phyloP scores from a whole-genome alignment of 164 flowering plant genomes.

The Nelumbo lutea region DNA sequence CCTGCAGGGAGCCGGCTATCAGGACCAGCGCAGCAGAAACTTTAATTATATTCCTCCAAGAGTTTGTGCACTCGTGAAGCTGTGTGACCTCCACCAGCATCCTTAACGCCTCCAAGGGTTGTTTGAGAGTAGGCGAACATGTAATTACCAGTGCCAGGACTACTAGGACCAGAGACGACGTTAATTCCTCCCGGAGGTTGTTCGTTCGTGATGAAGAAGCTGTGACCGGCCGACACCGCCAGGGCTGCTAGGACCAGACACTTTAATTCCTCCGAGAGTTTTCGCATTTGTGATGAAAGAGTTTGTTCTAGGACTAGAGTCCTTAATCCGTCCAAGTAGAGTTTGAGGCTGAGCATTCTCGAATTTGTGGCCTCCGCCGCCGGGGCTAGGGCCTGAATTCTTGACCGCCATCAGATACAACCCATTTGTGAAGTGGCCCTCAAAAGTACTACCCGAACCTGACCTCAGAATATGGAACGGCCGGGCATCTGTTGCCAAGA shows the following conservation, averaged over 20 bases:
- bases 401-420: neutral
- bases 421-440: neutral
- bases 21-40: no score
- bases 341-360: neutral
- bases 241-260: neutral
- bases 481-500: slow-evolving; percentile 8
- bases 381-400: neutral
- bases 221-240: neutral
- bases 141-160: neutral
- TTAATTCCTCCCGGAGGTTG: neutral
- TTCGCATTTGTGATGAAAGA: no score
- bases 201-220: neutral
- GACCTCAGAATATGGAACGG: slow-evolving; percentile 1
- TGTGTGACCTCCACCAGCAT: slow-evolving; percentile 13
- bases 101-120: neutral
- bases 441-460: neutral
- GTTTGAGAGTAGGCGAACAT: neutral
- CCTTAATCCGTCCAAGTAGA: slow-evolving; percentile 15
- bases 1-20: no score
- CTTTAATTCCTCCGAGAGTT: no score
- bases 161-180: neutral
- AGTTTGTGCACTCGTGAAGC: neutral
- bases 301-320: slow-evolving; percentile 11
- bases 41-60: slow-evolving; percentile 16
- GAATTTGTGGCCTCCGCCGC: neutral